These are phyloP conservation scores for Lophiotrema nucula DNA, from an alignment of 495 filamentous ascomycete species.

Conservation along the genomic window DNA sequence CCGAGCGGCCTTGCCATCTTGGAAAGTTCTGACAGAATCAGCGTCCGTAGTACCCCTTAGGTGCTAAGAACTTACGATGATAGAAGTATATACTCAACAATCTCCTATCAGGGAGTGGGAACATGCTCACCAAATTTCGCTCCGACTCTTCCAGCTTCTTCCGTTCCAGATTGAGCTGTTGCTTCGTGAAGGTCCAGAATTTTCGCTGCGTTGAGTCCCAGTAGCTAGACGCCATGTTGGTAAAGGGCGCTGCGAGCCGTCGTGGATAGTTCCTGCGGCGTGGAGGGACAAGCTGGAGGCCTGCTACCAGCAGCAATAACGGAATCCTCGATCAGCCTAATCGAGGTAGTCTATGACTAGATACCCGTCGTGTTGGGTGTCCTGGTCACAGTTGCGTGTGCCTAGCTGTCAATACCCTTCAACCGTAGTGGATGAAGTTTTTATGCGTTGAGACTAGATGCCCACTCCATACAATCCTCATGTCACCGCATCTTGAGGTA, in stretches of 20 bases:
- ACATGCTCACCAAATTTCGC: slow-evolving; percentile 66
- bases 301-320: too few relatives aligned
- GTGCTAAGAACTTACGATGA: slow-evolving; percentile 59
- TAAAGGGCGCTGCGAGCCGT: not conserved
- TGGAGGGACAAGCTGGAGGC: too few relatives aligned
- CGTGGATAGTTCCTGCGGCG: too few relatives aligned
- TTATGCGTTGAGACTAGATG: too few relatives aligned
- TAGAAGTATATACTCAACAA: slow-evolving; percentile 91
- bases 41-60: not conserved
- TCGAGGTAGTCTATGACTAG: too few relatives aligned
- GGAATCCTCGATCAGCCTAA: too few relatives aligned
- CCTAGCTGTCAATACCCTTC: too few relatives aligned
- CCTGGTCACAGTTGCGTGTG: too few relatives aligned
- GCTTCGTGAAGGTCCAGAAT: slow-evolving; percentile 85
- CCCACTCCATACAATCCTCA: too few relatives aligned
- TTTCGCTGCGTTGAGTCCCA: slow-evolving; percentile 91
- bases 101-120: slow-evolving; percentile 75
- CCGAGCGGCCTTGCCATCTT: slow-evolving; percentile 75
- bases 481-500: too few relatives aligned
- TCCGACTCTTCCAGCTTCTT: slow-evolving; percentile 71
- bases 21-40: slow-evolving; percentile 61
- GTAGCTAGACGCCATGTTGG: slow-evolving; percentile 87
- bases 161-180: slow-evolving; percentile 70
- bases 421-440: too few relatives aligned
- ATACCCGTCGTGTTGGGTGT: too few relatives aligned